Evolutionary conservation across 2,329 filamentous ascomycete genomes (phyloP).

Genomic region (Fusarium succisae): DNA sequence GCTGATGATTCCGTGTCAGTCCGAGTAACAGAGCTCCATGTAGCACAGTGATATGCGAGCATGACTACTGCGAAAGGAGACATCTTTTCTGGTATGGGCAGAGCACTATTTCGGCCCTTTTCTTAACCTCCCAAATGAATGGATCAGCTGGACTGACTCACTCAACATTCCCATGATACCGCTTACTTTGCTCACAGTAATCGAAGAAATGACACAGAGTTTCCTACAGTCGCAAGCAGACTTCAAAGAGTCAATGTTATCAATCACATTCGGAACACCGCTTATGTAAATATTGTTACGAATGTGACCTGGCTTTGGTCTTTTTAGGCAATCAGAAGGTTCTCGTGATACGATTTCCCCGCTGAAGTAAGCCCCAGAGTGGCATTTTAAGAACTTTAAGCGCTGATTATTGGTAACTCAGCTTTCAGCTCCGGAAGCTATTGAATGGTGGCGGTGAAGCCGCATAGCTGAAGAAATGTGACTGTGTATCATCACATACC

Average conservation of each 20-base stretch:
- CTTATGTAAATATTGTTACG: neutral
- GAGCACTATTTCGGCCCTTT: neutral
- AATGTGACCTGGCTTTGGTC: neutral
- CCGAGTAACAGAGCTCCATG: too few relatives aligned
- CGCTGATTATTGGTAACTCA: neutral
- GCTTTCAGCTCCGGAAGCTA: neutral
- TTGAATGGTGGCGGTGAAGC: neutral
- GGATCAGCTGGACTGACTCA: neutral
- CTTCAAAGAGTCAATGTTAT: too few relatives aligned
- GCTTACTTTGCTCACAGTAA: neutral
- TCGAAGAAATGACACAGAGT: too few relatives aligned
- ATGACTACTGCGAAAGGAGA: rapidly evolving
- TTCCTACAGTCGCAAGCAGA: too few relatives aligned
- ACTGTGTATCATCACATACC: neutral
- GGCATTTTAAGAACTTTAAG: neutral
- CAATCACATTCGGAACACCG: neutral
- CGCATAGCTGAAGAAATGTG: neutral
- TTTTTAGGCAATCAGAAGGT: neutral
- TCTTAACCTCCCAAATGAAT: neutral
- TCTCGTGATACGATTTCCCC: neutral
- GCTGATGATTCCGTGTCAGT: too few relatives aligned
- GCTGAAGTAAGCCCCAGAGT: neutral
- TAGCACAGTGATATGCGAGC: neutral
- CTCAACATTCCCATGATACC: neutral
- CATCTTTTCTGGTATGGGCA: neutral